Evolutionary conservation across 345 rosid genomes (phyloP).

Genomic region (Eucalyptus shirleyi): DNA sequence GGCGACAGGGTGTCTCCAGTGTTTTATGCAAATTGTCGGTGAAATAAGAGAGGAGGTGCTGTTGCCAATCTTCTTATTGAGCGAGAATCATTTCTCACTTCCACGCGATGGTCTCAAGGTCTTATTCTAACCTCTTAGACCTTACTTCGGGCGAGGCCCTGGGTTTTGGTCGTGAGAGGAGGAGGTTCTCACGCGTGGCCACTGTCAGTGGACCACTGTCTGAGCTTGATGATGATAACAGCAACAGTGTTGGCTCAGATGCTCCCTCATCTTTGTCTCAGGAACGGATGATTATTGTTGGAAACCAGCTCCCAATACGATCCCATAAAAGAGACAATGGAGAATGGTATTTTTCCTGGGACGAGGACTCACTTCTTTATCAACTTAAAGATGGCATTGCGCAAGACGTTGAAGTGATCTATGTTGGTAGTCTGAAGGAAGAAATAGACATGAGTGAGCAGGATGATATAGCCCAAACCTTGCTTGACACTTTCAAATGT

Average conservation of each 20-base stretch:
- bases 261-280: constrained; percentile 72
- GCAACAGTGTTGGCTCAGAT: constrained; percentile 69
- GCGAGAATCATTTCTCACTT: not conserved
- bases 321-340: constrained; percentile 40
- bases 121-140: constrained; percentile 88
- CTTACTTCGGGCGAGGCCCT: constrained; percentile 68
- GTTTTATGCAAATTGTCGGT: not conserved
- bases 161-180: constrained; percentile 47
- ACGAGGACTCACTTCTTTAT: constrained; percentile 83
- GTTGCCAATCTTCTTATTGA: not conserved
- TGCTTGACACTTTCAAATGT: constrained; percentile 85
- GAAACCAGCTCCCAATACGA: constrained; percentile 84
- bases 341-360: constrained; percentile 71
- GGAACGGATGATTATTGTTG: constrained; percentile 83
- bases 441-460: constrained; percentile 49
- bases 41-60: not conserved
- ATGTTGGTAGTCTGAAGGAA: constrained; percentile 83
- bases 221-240: constrained; percentile 72
- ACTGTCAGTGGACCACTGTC: constrained; percentile 79
- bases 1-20: not conserved
- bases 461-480: constrained; percentile 73
- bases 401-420: constrained; percentile 80
- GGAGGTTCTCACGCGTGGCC: constrained; percentile 81
- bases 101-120: constrained; percentile 63
- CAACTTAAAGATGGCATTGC: constrained; percentile 92